A percentile compares a stretch with the other conserved stretches of the same genome.
Conservation (phyloP, 768 basidiomycete genomes). For the Kwoniella dejecticola region DNA sequence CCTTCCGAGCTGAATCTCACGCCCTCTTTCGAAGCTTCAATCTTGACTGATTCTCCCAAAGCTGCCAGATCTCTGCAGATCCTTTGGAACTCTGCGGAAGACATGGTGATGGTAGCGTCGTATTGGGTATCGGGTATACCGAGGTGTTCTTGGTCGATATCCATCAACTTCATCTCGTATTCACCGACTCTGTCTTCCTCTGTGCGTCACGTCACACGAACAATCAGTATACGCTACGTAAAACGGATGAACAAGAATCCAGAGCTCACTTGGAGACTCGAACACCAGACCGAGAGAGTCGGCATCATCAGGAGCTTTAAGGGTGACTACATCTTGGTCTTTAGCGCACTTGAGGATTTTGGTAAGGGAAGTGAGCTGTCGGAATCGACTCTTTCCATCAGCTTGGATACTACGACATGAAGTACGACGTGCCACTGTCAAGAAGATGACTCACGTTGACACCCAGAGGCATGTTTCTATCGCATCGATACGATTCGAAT, state of each 20-base stretch:
- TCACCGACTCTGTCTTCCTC: conserved; percentile 91
- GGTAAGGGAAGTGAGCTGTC: conserved; percentile 81
- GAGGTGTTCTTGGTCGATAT: conserved; percentile 92
- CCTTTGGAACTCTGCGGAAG: conserved; percentile 80
- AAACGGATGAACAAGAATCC: too few relatives aligned
- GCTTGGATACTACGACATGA: background rate
- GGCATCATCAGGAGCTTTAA: conserved; percentile 87
- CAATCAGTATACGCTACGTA: background rate
- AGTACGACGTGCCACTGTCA: too few relatives aligned
- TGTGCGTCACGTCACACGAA: conserved; percentile 48
- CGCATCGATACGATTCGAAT: conserved; percentile 85
- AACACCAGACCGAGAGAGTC: conserved; percentile 86
- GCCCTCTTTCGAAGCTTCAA: conserved; percentile 94
- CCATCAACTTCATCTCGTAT: conserved; percentile 99
- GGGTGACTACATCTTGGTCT: conserved; percentile 86
- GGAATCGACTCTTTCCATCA: conserved; percentile 36
- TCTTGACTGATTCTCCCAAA: conserved; percentile 90
- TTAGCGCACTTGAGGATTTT: conserved; percentile 98
- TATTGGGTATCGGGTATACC: conserved; percentile 97
- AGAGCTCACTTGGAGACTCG: conserved; percentile 78
- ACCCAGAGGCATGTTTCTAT: conserved; percentile 73
- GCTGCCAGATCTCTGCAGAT: conserved; percentile 89
- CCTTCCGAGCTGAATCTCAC: conserved; percentile 90
- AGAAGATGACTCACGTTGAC: conserved; percentile 52
- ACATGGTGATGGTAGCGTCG: conserved; percentile 86